Evolutionary conservation across 257 asterid genomes (phyloP).

Genomic region (Haberlea rhodopensis): DNA sequence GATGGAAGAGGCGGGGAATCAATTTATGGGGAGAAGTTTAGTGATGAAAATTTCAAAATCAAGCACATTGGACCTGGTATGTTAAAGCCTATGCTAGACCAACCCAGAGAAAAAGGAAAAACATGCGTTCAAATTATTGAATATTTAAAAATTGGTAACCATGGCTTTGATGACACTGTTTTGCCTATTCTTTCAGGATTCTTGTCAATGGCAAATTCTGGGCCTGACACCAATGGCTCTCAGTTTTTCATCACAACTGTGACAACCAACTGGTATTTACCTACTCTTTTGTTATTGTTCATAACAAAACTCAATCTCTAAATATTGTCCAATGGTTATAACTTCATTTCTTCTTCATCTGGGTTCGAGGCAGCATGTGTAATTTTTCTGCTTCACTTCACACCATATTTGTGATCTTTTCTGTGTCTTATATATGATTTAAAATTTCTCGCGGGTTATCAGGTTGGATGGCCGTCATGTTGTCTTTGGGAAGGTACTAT

Average conservation of each 20-base stretch:
- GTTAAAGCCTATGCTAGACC: slow-evolving; percentile 2
- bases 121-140: background rate
- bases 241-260: slow-evolving; percentile 98
- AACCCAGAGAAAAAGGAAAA: background rate
- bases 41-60: slow-evolving; percentile 93
- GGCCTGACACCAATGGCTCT: slow-evolving; percentile 84
- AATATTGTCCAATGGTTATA: background rate
- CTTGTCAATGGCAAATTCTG: slow-evolving; percentile 94
- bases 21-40: slow-evolving; percentile 79
- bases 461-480: slow-evolving; percentile 96
- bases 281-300: background rate
- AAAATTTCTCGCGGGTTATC: slow-evolving; percentile 2
- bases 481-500: slow-evolving; percentile 85
- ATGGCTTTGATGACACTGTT: background rate
- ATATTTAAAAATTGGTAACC: background rate
- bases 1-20: slow-evolving; percentile 99
- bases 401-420: background rate
- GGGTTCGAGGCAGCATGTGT: too few relatives aligned
- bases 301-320: background rate
- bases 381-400: background rate
- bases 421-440: background rate
- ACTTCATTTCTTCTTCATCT: too few relatives aligned
- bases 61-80: slow-evolving; percentile 96
- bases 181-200: slow-evolving; percentile 43
- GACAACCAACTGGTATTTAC: slow-evolving; percentile 84